Percentiles rank a stretch among this genome's conserved stretches.
phyloP scores from a whole-genome alignment of 2,329 filamentous ascomycete species.

The Ramularia endophylla region DNA sequence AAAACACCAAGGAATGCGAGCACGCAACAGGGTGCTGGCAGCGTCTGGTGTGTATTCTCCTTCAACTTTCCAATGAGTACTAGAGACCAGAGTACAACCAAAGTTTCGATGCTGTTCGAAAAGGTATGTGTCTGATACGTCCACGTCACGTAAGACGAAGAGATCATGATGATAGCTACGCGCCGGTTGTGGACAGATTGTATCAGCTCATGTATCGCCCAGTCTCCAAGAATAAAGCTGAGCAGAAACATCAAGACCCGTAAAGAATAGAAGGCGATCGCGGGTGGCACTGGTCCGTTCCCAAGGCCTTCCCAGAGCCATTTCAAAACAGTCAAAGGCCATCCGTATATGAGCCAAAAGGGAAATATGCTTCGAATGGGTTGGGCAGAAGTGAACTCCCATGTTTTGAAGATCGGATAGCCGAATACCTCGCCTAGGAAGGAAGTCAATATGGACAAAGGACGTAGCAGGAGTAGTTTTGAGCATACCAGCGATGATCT shows the following conservation, averaged over 20 bases:
- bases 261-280: constrained; percentile 82
- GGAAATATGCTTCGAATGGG: constrained; percentile 96
- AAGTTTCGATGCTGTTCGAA: constrained; percentile 92
- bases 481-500: constrained; percentile 83
- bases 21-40: constrained; percentile 67
- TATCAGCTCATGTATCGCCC: constrained; percentile 90
- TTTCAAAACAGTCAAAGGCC: constrained; percentile 86
- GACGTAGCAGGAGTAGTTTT: no score
- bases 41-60: constrained; percentile 70
- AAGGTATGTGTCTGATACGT: constrained; percentile 98
- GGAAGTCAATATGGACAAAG: neutral
- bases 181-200: constrained; percentile 65
- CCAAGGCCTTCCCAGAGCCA: constrained; percentile 89
- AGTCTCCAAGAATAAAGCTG: constrained; percentile 96
- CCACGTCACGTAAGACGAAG: constrained; percentile 98
- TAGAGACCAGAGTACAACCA: constrained; percentile 87
- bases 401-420: constrained; percentile 83
- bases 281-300: constrained; percentile 72
- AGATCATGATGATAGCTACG: constrained; percentile 74
- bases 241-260: constrained; percentile 87
- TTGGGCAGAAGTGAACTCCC: constrained; percentile 86
- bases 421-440: constrained; percentile 77
- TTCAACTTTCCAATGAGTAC: constrained; percentile 85
- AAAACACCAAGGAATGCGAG: constrained; percentile 78
- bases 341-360: constrained; percentile 88